Conservation (phyloP, 2,329 filamentous ascomycete genomes). For the Colletotrichum chlorophyti region DNA sequence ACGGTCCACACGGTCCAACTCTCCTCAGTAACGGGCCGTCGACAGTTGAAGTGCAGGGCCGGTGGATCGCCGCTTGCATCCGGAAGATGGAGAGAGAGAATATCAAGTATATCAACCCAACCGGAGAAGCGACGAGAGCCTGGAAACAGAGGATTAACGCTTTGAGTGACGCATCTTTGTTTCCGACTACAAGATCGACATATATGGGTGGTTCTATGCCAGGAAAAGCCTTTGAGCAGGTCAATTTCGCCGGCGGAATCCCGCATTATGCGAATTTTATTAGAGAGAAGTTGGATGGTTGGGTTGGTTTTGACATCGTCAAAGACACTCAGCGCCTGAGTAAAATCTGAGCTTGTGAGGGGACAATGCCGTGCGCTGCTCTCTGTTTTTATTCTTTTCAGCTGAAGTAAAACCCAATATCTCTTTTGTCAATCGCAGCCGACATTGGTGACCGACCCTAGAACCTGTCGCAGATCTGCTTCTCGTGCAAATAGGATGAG, state of each 20-base stretch:
- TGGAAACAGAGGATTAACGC: slow-evolving; percentile 60
- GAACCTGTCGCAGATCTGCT: too few species aligned
- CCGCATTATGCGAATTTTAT: slow-evolving; percentile 42
- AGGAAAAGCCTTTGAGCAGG: slow-evolving; percentile 46
- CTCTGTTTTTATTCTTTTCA: too few species aligned
- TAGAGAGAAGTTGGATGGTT: slow-evolving; percentile 39
- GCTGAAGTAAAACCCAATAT: background rate
- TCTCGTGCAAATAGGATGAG: too few species aligned
- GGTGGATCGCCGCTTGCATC: slow-evolving; percentile 61
- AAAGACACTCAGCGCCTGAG: slow-evolving; percentile 8
- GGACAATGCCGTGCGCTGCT: background rate
- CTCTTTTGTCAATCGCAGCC: slow-evolving; percentile 63
- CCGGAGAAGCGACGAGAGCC: slow-evolving; percentile 47
- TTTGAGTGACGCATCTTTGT: slow-evolving; percentile 51
- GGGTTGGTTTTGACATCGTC: slow-evolving; percentile 44
- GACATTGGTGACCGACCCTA: too few species aligned
- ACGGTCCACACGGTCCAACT: slow-evolving; percentile 64
- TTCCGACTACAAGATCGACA: slow-evolving; percentile 56
- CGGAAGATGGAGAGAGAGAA: slow-evolving; percentile 51
- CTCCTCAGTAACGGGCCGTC: slow-evolving; percentile 63
- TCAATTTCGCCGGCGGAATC: slow-evolving; percentile 49
- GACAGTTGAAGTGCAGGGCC: slow-evolving; percentile 60
- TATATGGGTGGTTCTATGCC: slow-evolving; percentile 65
- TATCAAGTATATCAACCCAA: slow-evolving; percentile 59
- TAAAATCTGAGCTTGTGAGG: background rate